Evolutionary conservation across 2,329 filamentous ascomycete species (phyloP).

Genomic region (Nigrograna mackinnonii): DNA sequence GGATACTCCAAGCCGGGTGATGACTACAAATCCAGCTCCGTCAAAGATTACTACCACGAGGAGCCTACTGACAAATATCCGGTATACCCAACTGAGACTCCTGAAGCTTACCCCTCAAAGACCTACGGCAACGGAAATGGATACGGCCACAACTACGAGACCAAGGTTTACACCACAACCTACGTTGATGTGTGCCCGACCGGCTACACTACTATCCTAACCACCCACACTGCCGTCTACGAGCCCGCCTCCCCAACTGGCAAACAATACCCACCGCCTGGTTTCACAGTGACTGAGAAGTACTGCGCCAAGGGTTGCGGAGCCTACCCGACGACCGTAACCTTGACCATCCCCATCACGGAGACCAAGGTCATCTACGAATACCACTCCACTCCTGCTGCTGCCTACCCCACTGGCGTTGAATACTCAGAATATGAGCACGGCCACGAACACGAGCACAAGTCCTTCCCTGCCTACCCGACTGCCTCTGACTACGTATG

Average conservation of each 20-base stretch:
- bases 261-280: slow-evolving; percentile 11
- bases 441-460: neutral
- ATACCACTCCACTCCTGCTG: slow-evolving; percentile 1
- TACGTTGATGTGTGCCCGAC: slow-evolving; percentile 38
- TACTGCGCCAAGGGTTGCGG: slow-evolving; percentile 29
- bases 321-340: slow-evolving; percentile 25
- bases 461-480: too few species aligned
- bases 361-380: slow-evolving; percentile 2
- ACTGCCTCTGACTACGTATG: too few species aligned
- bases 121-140: neutral
- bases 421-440: neutral
- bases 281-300: slow-evolving; percentile 31
- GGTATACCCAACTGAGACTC: neutral
- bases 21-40: neutral
- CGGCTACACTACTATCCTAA: slow-evolving; percentile 34
- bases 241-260: slow-evolving; percentile 6
- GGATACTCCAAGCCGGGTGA: neutral
- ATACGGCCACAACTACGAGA: neutral
- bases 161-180: slow-evolving; percentile 23
- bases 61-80: neutral
- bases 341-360: slow-evolving; percentile 19
- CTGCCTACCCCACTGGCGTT: neutral
- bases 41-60: too few species aligned
- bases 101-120: neutral
- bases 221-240: slow-evolving; percentile 27